phyloP scores from a whole-genome alignment of 805 yeast species.

The Nakazawaea populi region DNA sequence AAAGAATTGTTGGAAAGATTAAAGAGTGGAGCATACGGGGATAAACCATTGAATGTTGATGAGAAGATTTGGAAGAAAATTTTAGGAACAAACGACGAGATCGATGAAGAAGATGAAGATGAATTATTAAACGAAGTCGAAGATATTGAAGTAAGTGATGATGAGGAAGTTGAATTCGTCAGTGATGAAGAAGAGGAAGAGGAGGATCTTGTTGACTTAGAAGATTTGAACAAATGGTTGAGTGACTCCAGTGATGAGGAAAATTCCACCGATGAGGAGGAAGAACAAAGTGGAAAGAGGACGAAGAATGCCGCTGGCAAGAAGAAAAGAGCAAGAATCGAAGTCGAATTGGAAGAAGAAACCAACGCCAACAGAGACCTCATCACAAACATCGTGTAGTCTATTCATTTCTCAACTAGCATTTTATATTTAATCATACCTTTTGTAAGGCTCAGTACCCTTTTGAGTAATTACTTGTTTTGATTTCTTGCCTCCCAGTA shows the following conservation, averaged over 20 bases:
- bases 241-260: constrained; percentile 30
- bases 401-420: neutral
- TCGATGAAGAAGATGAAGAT: constrained; percentile 39
- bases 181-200: constrained; percentile 88
- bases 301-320: constrained; percentile 30
- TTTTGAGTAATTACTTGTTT: too few relatives aligned
- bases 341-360: constrained; percentile 82
- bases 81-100: constrained; percentile 57
- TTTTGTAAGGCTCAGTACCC: too few relatives aligned
- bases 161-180: constrained; percentile 73
- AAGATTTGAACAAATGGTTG: constrained; percentile 88
- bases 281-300: constrained; percentile 26
- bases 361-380: constrained; percentile 18
- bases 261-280: constrained; percentile 31
- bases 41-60: constrained; percentile 94
- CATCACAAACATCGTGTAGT: neutral
- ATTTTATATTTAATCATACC: neutral
- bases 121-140: constrained; percentile 43
- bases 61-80: constrained; percentile 95
- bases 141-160: constrained; percentile 21
- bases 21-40: constrained; percentile 98
- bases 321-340: constrained; percentile 67
- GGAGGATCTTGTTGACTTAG: constrained; percentile 77
- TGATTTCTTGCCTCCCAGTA: too few relatives aligned
- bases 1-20: constrained; percentile 90